These are phyloP conservation scores for Pigoraptor vietnamica DNA, from an alignment of 78 protist genomes.

Conservation along the genomic window DNA sequence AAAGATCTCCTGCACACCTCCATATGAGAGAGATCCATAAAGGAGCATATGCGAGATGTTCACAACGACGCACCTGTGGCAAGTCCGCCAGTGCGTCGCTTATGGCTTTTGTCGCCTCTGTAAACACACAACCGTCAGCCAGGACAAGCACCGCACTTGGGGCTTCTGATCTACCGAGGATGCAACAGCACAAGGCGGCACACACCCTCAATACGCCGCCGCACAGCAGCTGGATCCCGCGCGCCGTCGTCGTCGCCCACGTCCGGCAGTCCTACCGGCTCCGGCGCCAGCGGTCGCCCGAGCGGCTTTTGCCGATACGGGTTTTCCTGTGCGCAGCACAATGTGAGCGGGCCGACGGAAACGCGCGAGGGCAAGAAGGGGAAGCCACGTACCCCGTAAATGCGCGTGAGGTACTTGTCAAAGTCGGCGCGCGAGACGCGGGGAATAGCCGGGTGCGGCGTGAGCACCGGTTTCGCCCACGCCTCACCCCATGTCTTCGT, in stretches of 20 bases:
- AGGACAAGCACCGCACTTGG: no score
- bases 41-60: no score
- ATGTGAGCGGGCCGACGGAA: no score
- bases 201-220: background rate
- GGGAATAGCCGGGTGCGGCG: background rate
- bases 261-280: background rate
- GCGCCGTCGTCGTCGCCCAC: background rate
- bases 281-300: background rate
- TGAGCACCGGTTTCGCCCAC: background rate
- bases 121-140: background rate
- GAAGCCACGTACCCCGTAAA: background rate
- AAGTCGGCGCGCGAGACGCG: background rate
- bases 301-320: background rate
- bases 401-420: background rate
- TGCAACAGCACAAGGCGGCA: background rate
- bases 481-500: background rate
- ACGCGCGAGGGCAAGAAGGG: no score
- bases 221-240: background rate
- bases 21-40: no score
- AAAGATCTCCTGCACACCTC: background rate
- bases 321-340: background rate
- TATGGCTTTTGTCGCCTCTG: background rate
- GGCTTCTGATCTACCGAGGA: background rate
- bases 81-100: background rate
- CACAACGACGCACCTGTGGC: no score